phyloP scores from a whole-genome alignment of 441 rosid species.

The Corymbia calophylla region DNA sequence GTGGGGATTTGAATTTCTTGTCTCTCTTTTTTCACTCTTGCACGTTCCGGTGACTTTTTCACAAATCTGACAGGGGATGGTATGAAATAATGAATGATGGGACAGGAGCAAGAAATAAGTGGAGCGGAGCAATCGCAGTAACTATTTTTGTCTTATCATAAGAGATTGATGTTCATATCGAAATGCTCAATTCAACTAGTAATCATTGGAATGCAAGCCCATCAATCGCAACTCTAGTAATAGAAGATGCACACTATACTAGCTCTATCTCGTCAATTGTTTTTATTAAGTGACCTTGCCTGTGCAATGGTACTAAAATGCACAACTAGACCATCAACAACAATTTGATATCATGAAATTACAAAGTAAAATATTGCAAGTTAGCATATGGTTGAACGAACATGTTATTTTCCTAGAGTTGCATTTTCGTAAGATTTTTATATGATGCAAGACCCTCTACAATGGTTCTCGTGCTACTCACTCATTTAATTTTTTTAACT shows the following conservation, averaged over 20 bases:
- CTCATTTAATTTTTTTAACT: neutral
- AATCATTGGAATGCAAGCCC: too few species aligned
- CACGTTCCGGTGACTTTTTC: neutral
- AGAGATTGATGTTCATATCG: neutral
- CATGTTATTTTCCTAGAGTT: neutral
- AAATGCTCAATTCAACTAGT: neutral
- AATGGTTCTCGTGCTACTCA: neutral
- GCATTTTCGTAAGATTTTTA: neutral
- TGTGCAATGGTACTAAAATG: neutral
- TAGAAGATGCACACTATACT: too few species aligned
- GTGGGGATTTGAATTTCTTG: too few species aligned
- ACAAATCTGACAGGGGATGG: neutral
- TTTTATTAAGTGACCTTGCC: neutral
- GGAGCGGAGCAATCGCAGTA: neutral
- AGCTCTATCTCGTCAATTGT: too few species aligned
- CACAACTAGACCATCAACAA: accelerated
- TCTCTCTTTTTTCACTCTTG: neutral
- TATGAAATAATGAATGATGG: neutral
- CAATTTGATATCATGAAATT: neutral
- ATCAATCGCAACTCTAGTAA: too few species aligned
- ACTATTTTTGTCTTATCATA: neutral
- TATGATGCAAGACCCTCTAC: neutral
- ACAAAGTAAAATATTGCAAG: neutral
- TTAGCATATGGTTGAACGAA: neutral
- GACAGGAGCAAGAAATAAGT: neutral